Percentiles rank a stretch among this genome's conserved stretches.
Conservation (phyloP, 1,284 basidiomycete species). For the Malassezia furfur region DNA sequence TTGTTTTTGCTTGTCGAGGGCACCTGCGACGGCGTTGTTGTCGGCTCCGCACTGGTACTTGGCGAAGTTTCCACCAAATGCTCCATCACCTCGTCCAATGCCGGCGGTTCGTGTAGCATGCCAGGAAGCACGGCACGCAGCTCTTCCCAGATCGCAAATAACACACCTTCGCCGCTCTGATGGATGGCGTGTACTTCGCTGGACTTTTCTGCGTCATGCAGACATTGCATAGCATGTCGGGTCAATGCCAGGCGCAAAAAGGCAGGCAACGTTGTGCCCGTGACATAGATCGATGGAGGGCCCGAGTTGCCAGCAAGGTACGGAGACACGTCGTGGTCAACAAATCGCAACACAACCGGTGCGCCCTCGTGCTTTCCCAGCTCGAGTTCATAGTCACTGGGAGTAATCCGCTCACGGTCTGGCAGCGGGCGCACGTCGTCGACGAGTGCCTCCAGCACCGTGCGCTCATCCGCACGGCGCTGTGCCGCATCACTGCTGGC, state of each 20-base stretch:
- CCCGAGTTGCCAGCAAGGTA: conserved; percentile 45
- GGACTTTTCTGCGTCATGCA: conserved; percentile 31
- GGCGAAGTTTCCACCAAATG: conserved; percentile 19
- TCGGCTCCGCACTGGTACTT: background rate
- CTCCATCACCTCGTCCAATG: conserved; percentile 40
- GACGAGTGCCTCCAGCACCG: conserved; percentile 56
- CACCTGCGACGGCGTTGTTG: background rate
- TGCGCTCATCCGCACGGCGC: conserved; percentile 58
- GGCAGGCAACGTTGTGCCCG: conserved; percentile 62
- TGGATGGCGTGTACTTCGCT: conserved; percentile 55
- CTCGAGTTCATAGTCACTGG: conserved; percentile 45
- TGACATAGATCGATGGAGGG: conserved; percentile 66
- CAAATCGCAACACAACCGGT: conserved; percentile 59
- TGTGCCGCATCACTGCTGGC: background rate
- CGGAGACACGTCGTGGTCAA: conserved; percentile 55
- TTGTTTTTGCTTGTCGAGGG: background rate
- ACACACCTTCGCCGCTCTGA: conserved; percentile 62
- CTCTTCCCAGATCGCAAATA: conserved; percentile 65
- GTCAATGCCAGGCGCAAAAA: conserved; percentile 78
- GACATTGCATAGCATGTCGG: conserved; percentile 50
- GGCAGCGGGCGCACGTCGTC: conserved; percentile 31
- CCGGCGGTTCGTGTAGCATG: conserved; percentile 42
- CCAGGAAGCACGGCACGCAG: conserved; percentile 53
- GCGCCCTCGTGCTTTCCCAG: conserved; percentile 43
- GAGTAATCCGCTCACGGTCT: conserved; percentile 33